These are phyloP conservation scores for Hyaloperonospora brassicae DNA, from an alignment of 352 stramenopile species.

Conservation along the genomic window DNA sequence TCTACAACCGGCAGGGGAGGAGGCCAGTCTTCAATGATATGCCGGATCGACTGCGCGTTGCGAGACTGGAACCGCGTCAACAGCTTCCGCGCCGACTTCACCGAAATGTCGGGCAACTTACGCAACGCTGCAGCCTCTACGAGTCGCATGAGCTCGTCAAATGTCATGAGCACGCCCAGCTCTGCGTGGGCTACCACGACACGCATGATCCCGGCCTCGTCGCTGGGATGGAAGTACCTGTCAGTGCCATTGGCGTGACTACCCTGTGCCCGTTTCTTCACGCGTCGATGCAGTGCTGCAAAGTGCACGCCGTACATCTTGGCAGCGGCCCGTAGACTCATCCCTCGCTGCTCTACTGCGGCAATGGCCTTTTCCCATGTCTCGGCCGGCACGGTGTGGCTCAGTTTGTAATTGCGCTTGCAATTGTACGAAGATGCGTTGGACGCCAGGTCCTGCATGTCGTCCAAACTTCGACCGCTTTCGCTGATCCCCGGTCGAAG, in stretches of 20 bases:
- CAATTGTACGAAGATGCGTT: constrained; percentile 14
- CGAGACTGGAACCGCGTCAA: constrained; percentile 42
- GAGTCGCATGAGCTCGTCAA: constrained; percentile 51
- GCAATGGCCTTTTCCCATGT: constrained; percentile 55
- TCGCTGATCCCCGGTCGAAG: constrained; percentile 1
- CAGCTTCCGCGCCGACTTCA: constrained; percentile 42
- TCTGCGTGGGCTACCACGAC: constrained; percentile 49
- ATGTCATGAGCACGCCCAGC: constrained; percentile 59
- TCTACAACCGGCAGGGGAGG: constrained; percentile 1
- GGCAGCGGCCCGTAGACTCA: constrained; percentile 46
- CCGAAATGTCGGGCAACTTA: constrained; percentile 53
- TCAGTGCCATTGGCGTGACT: constrained; percentile 9
- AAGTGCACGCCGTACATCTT: constrained; percentile 51
- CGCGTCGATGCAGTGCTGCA: constrained; percentile 42
- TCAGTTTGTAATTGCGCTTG: constrained; percentile 40
- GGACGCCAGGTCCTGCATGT: constrained; percentile 12
- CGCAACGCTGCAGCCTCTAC: constrained; percentile 42
- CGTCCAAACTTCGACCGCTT: constrained; percentile 9
- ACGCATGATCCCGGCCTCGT: constrained; percentile 49
- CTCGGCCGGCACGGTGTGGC: constrained; percentile 46
- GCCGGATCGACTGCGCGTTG: constrained; percentile 42
- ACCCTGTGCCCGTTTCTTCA: constrained; percentile 45
- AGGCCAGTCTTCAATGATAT: constrained; percentile 47
- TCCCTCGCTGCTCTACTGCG: constrained; percentile 44
- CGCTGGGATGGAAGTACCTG: constrained; percentile 41